Evolutionary conservation across 73 alveolate genomes (phyloP).

Genomic region (Paramecium octaurelia): DNA sequence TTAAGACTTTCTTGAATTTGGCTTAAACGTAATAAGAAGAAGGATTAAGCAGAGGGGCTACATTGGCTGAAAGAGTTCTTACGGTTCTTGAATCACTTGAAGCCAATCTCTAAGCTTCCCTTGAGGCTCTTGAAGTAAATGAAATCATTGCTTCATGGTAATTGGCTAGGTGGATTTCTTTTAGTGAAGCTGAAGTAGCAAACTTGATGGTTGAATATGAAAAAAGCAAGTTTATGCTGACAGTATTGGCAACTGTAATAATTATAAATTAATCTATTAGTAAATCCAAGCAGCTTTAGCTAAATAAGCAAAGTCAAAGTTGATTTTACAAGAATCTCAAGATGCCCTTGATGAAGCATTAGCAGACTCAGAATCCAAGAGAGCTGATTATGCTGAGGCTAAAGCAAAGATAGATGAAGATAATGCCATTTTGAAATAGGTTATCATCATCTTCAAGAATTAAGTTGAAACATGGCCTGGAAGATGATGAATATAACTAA

Average conservation of each 20-base stretch:
- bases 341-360: background rate
- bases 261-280: background rate
- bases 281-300: background rate
- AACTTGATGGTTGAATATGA: background rate
- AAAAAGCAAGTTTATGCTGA: background rate
- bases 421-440: background rate
- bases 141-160: constrained; percentile 40
- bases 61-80: constrained; percentile 13
- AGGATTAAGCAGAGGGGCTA: background rate
- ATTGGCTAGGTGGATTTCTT: constrained; percentile 44
- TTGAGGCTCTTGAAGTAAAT: background rate
- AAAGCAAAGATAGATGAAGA: background rate
- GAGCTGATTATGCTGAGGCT: constrained; percentile 16
- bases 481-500: background rate
- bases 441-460: background rate
- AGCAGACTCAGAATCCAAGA: background rate
- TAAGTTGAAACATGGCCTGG: constrained; percentile 36
- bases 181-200: background rate
- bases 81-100: background rate
- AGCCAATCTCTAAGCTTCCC: background rate
- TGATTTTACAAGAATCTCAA: background rate
- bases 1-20: background rate
- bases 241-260: background rate
- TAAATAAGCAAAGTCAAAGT: background rate
- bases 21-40: background rate